phyloP scores from a whole-genome alignment of 169 alveolate genomes.

The Cryptosporidium sp. region DNA sequence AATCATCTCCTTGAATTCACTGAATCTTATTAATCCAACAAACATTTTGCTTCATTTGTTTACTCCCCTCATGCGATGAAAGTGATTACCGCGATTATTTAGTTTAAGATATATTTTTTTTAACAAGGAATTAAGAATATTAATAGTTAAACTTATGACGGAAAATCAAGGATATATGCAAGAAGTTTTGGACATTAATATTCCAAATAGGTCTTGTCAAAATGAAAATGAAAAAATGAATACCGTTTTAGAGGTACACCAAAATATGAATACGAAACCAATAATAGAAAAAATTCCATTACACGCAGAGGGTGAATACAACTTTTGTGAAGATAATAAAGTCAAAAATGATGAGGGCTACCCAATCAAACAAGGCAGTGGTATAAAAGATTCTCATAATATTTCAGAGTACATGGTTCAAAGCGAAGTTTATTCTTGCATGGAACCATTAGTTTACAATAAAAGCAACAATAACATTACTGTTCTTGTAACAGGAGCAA shows the following conservation, averaged over 20 bases:
- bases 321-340: neutral
- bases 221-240: neutral
- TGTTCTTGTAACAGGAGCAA: slow-evolving; percentile 61
- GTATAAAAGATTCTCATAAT: neutral
- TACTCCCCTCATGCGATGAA: neutral
- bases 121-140: neutral
- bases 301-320: neutral
- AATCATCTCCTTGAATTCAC: neutral
- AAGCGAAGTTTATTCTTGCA: slow-evolving; percentile 26
- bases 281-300: neutral
- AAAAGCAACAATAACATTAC: slow-evolving; percentile 4
- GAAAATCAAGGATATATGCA: neutral
- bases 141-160: neutral
- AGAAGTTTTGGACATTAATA: neutral
- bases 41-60: neutral
- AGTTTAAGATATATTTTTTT: neutral
- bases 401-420: neutral
- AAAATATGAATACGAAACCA: neutral
- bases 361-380: neutral
- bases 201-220: neutral
- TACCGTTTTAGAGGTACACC: neutral
- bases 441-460: slow-evolving; percentile 39
- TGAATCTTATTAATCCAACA: neutral
- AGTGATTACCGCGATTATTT: neutral
- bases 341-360: neutral